Evolutionary conservation across 495 filamentous ascomycete species (phyloP).

Genomic region (Rusavskia elegans): DNA sequence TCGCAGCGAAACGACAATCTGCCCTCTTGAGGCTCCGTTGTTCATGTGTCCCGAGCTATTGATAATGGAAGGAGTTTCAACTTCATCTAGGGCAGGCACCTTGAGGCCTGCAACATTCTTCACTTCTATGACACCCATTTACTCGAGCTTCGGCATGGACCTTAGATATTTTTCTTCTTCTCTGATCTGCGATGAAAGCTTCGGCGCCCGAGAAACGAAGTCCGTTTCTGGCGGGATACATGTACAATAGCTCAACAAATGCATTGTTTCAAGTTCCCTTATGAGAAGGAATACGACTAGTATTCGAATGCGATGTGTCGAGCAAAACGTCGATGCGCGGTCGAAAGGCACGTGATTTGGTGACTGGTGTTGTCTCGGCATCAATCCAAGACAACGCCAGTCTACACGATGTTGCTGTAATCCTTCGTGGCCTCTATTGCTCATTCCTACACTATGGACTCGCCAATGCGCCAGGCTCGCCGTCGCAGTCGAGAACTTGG

Average conservation of each 20-base stretch:
- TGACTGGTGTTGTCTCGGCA: too few species aligned
- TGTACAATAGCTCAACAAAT: not conserved
- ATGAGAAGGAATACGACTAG: too few species aligned
- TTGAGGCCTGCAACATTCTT: conserved; percentile 4
- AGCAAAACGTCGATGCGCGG: too few species aligned
- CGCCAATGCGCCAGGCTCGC: conserved; percentile 12
- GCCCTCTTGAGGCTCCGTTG: too few species aligned
- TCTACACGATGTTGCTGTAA: too few species aligned
- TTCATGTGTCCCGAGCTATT: conserved; percentile 2
- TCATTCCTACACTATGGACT: conserved; percentile 6
- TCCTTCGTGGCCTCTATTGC: too few species aligned
- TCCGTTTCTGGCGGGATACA: not conserved
- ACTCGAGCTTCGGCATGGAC: not conserved
- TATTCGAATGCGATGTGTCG: too few species aligned
- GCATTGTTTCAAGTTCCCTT: not conserved
- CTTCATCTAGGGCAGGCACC: not conserved
- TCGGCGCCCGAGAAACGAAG: not conserved
- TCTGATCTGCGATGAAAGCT: not conserved
- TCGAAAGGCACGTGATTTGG: too few species aligned
- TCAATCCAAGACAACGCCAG: too few species aligned
- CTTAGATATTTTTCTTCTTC: not conserved
- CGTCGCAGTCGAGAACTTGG: conserved; percentile 4
- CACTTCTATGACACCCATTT: conserved; percentile 4
- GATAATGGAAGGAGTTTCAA: not conserved
- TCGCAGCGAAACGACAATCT: not conserved